Evolutionary conservation across 352 stramenopile genomes (phyloP).

Genomic region (Paralagenidium karlingii): DNA sequence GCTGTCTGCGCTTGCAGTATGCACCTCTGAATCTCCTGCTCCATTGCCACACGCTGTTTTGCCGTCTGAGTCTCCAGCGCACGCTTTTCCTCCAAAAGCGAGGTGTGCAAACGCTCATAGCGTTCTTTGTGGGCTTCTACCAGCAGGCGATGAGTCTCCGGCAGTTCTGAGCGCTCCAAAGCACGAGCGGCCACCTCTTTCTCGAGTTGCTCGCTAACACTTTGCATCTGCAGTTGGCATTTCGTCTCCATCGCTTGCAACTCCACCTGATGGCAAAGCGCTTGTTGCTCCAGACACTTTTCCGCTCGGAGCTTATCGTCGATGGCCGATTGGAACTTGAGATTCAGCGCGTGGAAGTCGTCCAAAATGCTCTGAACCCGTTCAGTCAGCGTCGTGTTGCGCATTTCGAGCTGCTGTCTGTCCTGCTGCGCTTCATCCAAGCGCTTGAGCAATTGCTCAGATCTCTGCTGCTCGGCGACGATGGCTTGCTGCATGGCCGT

Average conservation of each 20-base stretch:
- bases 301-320: constrained; percentile 28
- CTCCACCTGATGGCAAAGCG: constrained; percentile 27
- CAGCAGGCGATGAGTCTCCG: constrained; percentile 32
- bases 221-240: constrained; percentile 31
- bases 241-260: constrained; percentile 49
- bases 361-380: constrained; percentile 45
- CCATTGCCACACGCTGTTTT: constrained; percentile 21
- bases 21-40: constrained; percentile 24
- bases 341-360: constrained; percentile 55
- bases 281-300: constrained; percentile 29
- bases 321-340: constrained; percentile 44
- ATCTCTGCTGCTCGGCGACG: constrained; percentile 1
- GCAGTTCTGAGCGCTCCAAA: constrained; percentile 39
- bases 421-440: constrained; percentile 12
- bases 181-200: constrained; percentile 22
- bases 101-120: constrained; percentile 42
- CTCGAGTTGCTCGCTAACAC: constrained; percentile 16
- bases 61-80: constrained; percentile 33
- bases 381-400: constrained; percentile 34
- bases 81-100: constrained; percentile 28
- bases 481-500: constrained; percentile 1
- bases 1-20: constrained; percentile 16
- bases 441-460: background rate
- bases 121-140: constrained; percentile 50
- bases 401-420: constrained; percentile 24